Evolutionary conservation across 495 filamentous ascomycete species (phyloP).

Genomic region (Hyaloscypha bicolor): DNA sequence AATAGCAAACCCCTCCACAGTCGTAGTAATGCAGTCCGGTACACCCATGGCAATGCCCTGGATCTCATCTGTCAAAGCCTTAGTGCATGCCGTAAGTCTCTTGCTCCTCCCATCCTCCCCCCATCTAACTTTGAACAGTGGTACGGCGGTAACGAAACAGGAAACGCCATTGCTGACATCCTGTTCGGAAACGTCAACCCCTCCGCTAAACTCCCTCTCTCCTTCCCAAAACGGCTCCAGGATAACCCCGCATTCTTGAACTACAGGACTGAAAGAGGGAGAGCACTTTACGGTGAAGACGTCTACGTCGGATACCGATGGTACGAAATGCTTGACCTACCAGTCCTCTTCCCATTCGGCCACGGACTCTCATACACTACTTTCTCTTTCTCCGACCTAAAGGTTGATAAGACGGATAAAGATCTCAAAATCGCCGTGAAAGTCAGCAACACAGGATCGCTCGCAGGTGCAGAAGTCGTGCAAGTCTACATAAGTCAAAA

Average conservation of each 20-base stretch:
- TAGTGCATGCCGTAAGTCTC: slow-evolving; percentile 16
- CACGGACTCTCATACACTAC: slow-evolving; percentile 81
- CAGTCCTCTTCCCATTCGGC: slow-evolving; percentile 77
- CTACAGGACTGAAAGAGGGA: slow-evolving; percentile 49
- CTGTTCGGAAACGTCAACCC: slow-evolving; percentile 69
- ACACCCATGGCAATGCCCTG: slow-evolving; percentile 57
- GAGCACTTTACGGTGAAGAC: slow-evolving; percentile 69
- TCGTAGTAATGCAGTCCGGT: slow-evolving; percentile 65
- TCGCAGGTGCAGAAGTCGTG: slow-evolving; percentile 72
- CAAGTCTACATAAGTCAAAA: slow-evolving; percentile 71
- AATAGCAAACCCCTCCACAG: slow-evolving; percentile 57
- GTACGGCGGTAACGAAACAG: slow-evolving; percentile 69
- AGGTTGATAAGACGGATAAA: slow-evolving; percentile 45
- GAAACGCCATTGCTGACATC: slow-evolving; percentile 61
- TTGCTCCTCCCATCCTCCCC: neutral
- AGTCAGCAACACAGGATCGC: slow-evolving; percentile 67
- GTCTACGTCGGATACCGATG: slow-evolving; percentile 69
- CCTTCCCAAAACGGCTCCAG: slow-evolving; percentile 63
- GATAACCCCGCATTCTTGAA: slow-evolving; percentile 79
- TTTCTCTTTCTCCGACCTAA: slow-evolving; percentile 66
- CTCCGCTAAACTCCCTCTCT: slow-evolving; percentile 70
- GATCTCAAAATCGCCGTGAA: slow-evolving; percentile 61
- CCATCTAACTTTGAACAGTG: slow-evolving; percentile 38
- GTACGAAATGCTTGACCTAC: slow-evolving; percentile 64
- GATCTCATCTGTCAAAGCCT: slow-evolving; percentile 57